Evolutionary conservation across 2,329 filamentous ascomycete species (phyloP).

Genomic region (Colletotrichum camelliae): DNA sequence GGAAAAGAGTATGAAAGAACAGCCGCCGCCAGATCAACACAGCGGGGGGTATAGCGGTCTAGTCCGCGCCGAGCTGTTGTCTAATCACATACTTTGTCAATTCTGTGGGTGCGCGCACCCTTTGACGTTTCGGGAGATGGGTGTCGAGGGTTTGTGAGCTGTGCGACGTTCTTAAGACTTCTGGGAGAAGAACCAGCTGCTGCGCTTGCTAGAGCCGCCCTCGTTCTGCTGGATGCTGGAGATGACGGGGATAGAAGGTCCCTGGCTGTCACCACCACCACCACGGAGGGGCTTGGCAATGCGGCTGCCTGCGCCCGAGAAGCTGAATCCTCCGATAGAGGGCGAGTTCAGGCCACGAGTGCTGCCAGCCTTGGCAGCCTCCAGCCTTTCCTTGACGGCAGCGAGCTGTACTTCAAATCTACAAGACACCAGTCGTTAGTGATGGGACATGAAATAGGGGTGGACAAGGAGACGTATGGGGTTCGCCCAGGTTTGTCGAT

Average conservation of each 20-base stretch:
- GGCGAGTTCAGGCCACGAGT: slow-evolving; percentile 80
- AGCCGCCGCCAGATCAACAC: background rate
- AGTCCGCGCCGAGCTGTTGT: slow-evolving; percentile 9
- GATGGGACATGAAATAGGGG: background rate
- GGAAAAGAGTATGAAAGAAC: background rate
- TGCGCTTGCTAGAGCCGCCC: slow-evolving; percentile 64
- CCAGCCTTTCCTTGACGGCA: slow-evolving; percentile 96
- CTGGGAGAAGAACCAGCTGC: slow-evolving; percentile 75
- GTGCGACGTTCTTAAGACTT: slow-evolving; percentile 49
- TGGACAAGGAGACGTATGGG: background rate
- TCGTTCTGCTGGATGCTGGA: slow-evolving; percentile 65
- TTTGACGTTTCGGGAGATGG: background rate
- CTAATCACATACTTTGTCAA: background rate
- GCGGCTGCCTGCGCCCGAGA: slow-evolving; percentile 65
- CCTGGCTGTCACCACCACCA: slow-evolving; percentile 55
- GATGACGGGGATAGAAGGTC: slow-evolving; percentile 59
- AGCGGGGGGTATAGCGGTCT: slow-evolving; percentile 17
- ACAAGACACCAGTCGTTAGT: slow-evolving; percentile 7
- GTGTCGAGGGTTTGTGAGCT: background rate
- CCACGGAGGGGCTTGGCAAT: slow-evolving; percentile 74
- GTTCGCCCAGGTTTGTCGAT: background rate
- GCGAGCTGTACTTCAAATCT: slow-evolving; percentile 98
- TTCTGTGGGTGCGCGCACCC: background rate
- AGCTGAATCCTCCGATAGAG: slow-evolving; percentile 73
- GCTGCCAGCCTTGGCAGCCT: slow-evolving; percentile 90